Evolutionary conservation across 2,329 filamentous ascomycete species (phyloP).

Genomic region (Verticillium klebahnii): DNA sequence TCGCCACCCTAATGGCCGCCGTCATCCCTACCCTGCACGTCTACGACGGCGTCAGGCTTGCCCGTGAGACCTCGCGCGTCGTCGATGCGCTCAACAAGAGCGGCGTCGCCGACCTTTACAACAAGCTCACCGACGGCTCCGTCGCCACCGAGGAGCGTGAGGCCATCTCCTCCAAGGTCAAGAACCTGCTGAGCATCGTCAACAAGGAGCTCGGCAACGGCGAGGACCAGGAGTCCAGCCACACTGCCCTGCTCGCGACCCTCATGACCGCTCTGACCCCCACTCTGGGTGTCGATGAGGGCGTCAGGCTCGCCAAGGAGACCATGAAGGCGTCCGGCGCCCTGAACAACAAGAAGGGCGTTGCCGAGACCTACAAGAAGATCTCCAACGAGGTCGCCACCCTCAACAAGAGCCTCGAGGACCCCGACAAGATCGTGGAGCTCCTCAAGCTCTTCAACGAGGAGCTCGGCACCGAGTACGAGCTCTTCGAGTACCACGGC

Average conservation of each 20-base stretch:
- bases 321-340: constrained; percentile 78
- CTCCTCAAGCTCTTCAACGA: constrained; percentile 75
- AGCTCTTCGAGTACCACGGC: constrained; percentile 89
- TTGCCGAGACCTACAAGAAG: constrained; percentile 65
- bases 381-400: constrained; percentile 58
- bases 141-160: constrained; percentile 64
- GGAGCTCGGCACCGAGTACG: constrained; percentile 90
- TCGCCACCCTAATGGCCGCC: constrained; percentile 74
- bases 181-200: constrained; percentile 66
- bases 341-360: constrained; percentile 65
- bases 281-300: constrained; percentile 83
- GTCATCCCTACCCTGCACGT: constrained; percentile 80
- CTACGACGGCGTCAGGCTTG: constrained; percentile 81
- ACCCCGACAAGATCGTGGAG: constrained; percentile 65
- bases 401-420: constrained; percentile 66
- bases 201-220: constrained; percentile 91
- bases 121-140: constrained; percentile 57
- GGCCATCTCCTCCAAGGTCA: constrained; percentile 67
- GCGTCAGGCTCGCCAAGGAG: constrained; percentile 76
- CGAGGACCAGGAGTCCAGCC: constrained; percentile 88
- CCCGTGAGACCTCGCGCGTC: constrained; percentile 75
- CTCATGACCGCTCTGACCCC: constrained; percentile 73
- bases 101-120: constrained; percentile 65
- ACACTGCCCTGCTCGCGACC: constrained; percentile 85
- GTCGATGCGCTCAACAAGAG: constrained; percentile 75